Conservation (phyloP, 2,329 filamentous ascomycete genomes). For the Claviceps maximensis region DNA sequence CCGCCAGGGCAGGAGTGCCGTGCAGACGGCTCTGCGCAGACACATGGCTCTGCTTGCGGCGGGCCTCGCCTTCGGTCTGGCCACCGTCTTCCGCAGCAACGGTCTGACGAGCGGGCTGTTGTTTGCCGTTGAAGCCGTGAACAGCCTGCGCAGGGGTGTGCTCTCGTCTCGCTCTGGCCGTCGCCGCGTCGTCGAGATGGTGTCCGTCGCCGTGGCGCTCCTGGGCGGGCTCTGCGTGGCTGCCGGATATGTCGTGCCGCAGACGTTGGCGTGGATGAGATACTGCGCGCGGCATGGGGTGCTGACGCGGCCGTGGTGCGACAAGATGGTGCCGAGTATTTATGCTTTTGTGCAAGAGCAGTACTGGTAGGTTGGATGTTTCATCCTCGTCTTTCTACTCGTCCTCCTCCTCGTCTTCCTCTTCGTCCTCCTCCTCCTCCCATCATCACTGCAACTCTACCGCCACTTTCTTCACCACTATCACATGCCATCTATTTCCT, state of each 20-base stretch:
- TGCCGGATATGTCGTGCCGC: slow-evolving; percentile 56
- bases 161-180: not conserved
- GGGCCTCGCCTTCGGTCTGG: slow-evolving; percentile 56
- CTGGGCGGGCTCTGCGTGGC: slow-evolving; percentile 56
- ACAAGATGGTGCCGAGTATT: slow-evolving; percentile 61
- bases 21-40: slow-evolving; percentile 11
- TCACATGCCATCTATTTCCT: not conserved
- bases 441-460: not conserved
- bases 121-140: slow-evolving; percentile 50
- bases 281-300: slow-evolving; percentile 41
- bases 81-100: slow-evolving; percentile 70
- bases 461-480: not conserved
- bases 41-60: slow-evolving; percentile 45
- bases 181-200: slow-evolving; percentile 25
- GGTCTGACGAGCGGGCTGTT: slow-evolving; percentile 70
- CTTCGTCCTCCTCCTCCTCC: not conserved
- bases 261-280: slow-evolving; percentile 57
- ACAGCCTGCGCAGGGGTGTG: slow-evolving; percentile 17
- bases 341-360: slow-evolving; percentile 79
- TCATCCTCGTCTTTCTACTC: not conserved
- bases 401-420: not conserved
- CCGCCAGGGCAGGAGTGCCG: not conserved
- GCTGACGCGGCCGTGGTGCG: slow-evolving; percentile 60
- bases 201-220: slow-evolving; percentile 44
- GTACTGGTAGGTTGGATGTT: slow-evolving; percentile 81